These are phyloP conservation scores for Citrus hindsii DNA, from an alignment of 345 rosid genomes.

Conservation along the genomic window DNA sequence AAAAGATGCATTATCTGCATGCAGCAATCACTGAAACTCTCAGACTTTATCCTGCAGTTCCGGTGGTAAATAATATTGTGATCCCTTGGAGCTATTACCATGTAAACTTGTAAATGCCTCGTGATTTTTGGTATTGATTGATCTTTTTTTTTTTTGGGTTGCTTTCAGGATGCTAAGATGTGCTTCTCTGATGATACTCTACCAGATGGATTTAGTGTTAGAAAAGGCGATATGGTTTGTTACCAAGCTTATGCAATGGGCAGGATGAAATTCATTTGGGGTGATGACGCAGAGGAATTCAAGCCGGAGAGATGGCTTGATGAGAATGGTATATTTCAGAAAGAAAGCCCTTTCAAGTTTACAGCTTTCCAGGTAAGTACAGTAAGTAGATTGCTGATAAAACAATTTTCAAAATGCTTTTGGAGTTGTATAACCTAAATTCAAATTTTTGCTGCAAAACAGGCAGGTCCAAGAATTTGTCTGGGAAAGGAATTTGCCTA, in stretches of 20 bases:
- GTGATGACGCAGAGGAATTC: slow-evolving; percentile 47
- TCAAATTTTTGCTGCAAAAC: background rate
- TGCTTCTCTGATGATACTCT: slow-evolving; percentile 56
- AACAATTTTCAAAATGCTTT: background rate
- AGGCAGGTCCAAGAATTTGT: slow-evolving; percentile 66
- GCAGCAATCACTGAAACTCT: slow-evolving; percentile 61
- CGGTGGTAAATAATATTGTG: slow-evolving; percentile 41
- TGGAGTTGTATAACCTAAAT: background rate
- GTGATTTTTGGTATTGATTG: background rate
- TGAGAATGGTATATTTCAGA: slow-evolving; percentile 38
- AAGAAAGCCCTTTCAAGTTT: slow-evolving; percentile 56
- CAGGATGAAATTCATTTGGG: slow-evolving; percentile 62
- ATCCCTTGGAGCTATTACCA: background rate
- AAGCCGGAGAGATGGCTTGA: slow-evolving; percentile 57
- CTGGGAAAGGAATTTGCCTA: slow-evolving; percentile 59
- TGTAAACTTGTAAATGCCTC: background rate
- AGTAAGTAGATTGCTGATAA: slow-evolving; percentile 12
- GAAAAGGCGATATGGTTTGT: slow-evolving; percentile 45
- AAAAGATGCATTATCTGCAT: slow-evolving; percentile 54
- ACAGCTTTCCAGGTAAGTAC: slow-evolving; percentile 53
- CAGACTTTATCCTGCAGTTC: slow-evolving; percentile 55
- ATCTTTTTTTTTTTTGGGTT: background rate
- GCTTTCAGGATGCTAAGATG: slow-evolving; percentile 46
- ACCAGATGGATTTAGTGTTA: slow-evolving; percentile 57
- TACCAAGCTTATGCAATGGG: slow-evolving; percentile 68